Conservation (phyloP, 2,329 filamentous ascomycete genomes). For the Setomelanomma holmii region DNA sequence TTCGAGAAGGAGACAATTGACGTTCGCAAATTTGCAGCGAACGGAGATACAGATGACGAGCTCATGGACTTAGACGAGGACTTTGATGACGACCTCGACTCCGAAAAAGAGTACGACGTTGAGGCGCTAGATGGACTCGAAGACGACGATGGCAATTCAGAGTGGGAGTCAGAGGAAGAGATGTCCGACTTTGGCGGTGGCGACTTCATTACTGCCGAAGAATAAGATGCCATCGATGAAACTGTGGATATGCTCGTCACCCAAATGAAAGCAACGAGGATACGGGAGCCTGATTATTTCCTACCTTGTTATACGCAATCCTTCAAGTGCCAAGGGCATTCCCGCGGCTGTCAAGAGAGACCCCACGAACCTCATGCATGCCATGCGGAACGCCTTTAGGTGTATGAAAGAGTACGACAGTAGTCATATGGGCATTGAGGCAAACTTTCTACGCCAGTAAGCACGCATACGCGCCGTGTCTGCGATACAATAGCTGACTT, state of each 20-base stretch:
- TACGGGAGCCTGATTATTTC: conserved; percentile 19
- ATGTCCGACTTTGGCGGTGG: background rate
- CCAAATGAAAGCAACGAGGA: conserved; percentile 8
- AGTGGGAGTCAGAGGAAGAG: conserved; percentile 9
- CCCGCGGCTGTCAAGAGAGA: conserved; percentile 16
- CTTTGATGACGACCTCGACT: conserved; percentile 1
- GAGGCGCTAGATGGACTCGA: conserved; percentile 11
- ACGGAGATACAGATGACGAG: conserved; percentile 28
- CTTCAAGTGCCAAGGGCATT: conserved; percentile 7
- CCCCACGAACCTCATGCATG: conserved; percentile 20
- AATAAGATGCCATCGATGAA: conserved; percentile 12
- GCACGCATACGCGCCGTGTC: background rate
- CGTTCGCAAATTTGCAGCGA: conserved; percentile 23
- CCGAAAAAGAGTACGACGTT: background rate
- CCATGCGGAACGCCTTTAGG: conserved; percentile 18
- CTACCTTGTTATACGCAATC: conserved; percentile 17
- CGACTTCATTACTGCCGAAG: conserved; percentile 3
- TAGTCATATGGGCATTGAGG: conserved; percentile 15
- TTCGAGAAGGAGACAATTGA: conserved; percentile 23
- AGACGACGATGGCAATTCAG: conserved; percentile 14
- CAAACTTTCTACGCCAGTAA: conserved; percentile 35
- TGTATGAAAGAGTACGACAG: conserved; percentile 17
- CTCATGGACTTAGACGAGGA: conserved; percentile 5
- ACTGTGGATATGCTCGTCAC: conserved; percentile 12
- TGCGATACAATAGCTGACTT: background rate